Base-by-base conservation (phyloP, 2,329 filamentous ascomycete genomes). In the Aspergillus neoniger region DNA sequence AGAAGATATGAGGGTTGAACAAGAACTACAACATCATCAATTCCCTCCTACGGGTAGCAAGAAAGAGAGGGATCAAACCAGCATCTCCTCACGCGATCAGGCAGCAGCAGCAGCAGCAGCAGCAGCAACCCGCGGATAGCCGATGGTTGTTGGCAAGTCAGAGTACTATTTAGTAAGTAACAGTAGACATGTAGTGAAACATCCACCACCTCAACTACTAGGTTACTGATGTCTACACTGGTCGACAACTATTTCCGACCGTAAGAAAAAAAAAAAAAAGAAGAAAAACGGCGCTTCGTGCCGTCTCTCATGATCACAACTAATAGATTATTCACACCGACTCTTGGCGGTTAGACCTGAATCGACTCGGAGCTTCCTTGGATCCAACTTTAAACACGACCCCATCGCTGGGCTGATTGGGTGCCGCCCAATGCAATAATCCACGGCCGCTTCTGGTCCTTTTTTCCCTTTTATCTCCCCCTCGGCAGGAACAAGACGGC, bases 301-400 rank as follows among this genome's bases (percentile, higher is more conserved):
- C 32, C 32, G 32, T 36, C 32, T 36, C 32, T 36, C 32, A 36
- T 36, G 32, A 36, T 36, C 32, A 36, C 32, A 36, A 14, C 32
- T 36, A 36, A 15, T 14, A 28, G 25, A 36, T 36, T 36, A 25
- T 25, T 9, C 44, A 57, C 55, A 57, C 55, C 43, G 55, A 49
- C 43, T 50, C 32, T 51, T 57, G 47, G 55, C 55, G 49, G 21
- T 15, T n/a, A 21, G 36, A 25, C 51, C 51, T 30, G 38, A 36
- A 28, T 49, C 44, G 14, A n/a, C 25, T 49, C 44, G 47, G 23
- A 30, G 47, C n/a, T 12, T 32, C 23, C 25, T 50, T 50, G 53
- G 53, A 25, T 15, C 39, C 53, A 47, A 55, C 53, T 55, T 23
- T 44, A 44, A 55, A 30, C 52, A 55, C 38, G 52, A 28, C 21